Conservation (phyloP, 2,329 filamentous ascomycete genomes). For the Fusarium annulatum region DNA sequence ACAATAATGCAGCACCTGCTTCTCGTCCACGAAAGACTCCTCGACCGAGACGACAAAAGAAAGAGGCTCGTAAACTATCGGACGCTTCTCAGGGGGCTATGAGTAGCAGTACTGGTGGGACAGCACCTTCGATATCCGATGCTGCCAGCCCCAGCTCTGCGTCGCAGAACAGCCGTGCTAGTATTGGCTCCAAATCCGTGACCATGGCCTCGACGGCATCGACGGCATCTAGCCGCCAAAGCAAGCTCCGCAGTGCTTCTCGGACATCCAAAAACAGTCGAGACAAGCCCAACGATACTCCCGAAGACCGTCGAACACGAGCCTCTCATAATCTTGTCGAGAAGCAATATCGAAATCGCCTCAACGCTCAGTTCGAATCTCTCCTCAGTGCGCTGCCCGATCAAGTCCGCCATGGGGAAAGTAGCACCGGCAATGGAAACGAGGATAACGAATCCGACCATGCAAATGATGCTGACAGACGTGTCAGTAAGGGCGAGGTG, state of each 20-base stretch:
- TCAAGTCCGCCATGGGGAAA: constrained; percentile 29
- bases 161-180: constrained; percentile 42
- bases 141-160: constrained; percentile 40
- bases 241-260: constrained; percentile 45
- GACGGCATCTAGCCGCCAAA: constrained; percentile 41
- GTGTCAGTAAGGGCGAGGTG: constrained; percentile 45
- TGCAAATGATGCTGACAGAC: constrained; percentile 38
- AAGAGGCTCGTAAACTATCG: constrained; percentile 35
- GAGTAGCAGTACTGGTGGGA: constrained; percentile 33
- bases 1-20: constrained; percentile 9
- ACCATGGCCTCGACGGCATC: constrained; percentile 41
- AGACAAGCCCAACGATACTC: constrained; percentile 42
- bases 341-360: constrained; percentile 45
- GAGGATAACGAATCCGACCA: constrained; percentile 39
- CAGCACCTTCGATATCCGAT: constrained; percentile 35
- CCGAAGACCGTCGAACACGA: constrained; percentile 44
- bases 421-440: constrained; percentile 12
- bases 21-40: constrained; percentile 35
- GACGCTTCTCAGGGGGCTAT: constrained; percentile 28
- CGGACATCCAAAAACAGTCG: constrained; percentile 44
- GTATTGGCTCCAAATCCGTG: constrained; percentile 37
- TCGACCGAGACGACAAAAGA: constrained; percentile 31
- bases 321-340: constrained; percentile 46
- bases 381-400: constrained; percentile 40
- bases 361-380: constrained; percentile 45